Percentiles rank a stretch among this genome's conserved stretches.
Evolutionary conservation across 2,329 filamentous ascomycete genomes (phyloP).

Genomic region (Nemania abortiva): DNA sequence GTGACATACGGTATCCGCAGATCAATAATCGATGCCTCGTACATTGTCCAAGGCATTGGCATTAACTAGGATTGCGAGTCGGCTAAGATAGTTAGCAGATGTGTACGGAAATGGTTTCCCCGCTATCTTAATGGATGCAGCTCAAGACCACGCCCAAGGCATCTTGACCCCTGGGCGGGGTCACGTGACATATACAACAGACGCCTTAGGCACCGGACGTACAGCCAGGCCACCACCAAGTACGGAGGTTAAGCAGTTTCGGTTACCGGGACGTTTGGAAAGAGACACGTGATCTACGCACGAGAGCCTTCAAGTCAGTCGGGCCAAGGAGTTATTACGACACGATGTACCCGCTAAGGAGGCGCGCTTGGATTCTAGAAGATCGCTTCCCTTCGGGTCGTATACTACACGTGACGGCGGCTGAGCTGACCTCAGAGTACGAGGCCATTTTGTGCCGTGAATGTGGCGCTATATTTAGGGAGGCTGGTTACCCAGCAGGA

Average conservation of each 20-base stretch:
- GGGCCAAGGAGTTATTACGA: not conserved
- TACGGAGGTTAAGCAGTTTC: not conserved
- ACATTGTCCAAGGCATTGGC: not conserved
- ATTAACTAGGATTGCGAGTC: not conserved
- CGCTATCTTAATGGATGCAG: not conserved
- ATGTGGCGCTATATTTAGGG: not conserved
- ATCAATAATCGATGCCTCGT: conserved; percentile 12
- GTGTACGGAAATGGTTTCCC: not conserved
- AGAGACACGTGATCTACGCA: not conserved
- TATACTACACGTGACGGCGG: not conserved
- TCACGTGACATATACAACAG: not conserved
- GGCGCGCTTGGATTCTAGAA: not conserved
- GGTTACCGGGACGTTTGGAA: not conserved
- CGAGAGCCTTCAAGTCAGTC: not conserved
- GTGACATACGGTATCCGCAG: conserved; percentile 5
- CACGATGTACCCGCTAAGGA: not conserved
- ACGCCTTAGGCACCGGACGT: not conserved
- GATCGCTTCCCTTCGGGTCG: not conserved
- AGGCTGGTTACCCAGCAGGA: not conserved
- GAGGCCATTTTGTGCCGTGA: not conserved
- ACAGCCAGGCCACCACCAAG: not conserved
- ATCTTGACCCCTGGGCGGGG: not conserved
- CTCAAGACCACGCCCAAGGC: not conserved
- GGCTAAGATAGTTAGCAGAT: conserved; percentile 8
- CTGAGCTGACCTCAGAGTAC: not conserved